Evolutionary conservation across 2,329 filamentous ascomycete species (phyloP), one percentile per base, ranked within the genome.

Genomic region (Akanthomyces muscarius): DNA sequence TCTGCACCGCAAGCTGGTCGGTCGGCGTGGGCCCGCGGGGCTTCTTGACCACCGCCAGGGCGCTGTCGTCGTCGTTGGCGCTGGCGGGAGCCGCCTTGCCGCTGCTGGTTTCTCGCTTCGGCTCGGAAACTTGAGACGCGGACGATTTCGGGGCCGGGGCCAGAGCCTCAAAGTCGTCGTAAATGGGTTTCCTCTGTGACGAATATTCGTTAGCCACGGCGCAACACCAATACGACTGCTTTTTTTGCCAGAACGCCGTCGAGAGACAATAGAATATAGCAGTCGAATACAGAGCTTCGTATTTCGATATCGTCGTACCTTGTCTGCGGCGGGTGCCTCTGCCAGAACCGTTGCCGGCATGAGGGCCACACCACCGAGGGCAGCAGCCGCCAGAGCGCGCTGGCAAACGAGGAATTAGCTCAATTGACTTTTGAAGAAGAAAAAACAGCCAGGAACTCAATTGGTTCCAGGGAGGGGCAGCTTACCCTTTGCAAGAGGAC

Each of bases 1-100:
- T 89, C 74, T 97, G 88, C 41, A 83, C 83, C 64, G 95, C 92
- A 44, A 99, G 86, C 56, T 92, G 89, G 77, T 97, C 93, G 67
- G 95, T 98, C 16, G 92, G 92, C 25, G 92, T 92, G 16, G 91
- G 91, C 66, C 80, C 77, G 65, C 74, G 74, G 55, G 73, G 69
- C 63, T 71, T 36, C 48, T 71, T 57, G 33, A 25, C 13, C 7
- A 25, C 50, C 16, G 25, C 63, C 67, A 65, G 51, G 64, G 66
- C 33, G 62, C 67, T 53, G 64, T 69, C 14, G 68, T 65, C 45
- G 64, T 65, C 28, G 54, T 63, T 53, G 33, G 21, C 36, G 36
- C 36, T 13, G 36, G 36, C 36, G 33, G 13, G 13, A 28, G 23
- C 25, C 8, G 28, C 2, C 16, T 21, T 23, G 33, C 21, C 51